Evolutionary conservation across 1,284 basidiomycete genomes (phyloP), one percentile per base, ranked within the genome.

Genomic region (Somion occarium): DNA sequence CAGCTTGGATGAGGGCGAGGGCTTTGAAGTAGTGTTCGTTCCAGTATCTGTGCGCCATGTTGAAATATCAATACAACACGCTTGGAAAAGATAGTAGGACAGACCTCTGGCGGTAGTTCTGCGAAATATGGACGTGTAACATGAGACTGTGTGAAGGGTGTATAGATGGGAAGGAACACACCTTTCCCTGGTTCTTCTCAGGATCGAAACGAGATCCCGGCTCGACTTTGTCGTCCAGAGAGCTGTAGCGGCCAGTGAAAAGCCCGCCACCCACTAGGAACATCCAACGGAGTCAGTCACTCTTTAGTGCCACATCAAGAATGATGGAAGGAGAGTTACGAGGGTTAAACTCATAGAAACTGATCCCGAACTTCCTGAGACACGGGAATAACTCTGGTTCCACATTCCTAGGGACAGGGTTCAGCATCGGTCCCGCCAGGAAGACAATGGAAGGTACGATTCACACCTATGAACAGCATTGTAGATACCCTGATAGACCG

Each of bases 401-500:
- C 38, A 78, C 76, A 24, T 63, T 63, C 27, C 70, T 65, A 49
- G 7, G 30, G 15, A 34, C 30, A 34, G 15, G 30, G 15, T 15
- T 34, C 7, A 34, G 30, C 30, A 34, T 34, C 19, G 11, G 1
- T n/a, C 2, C 37, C n/a, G 5, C 38, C 1, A 53, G 7, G 20
- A 44, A 24, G 44, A 24, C 4, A 13, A 34, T 7, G 30, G 30
- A 34, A 7, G 30, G 30, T 7, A 34, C 7, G 30, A 11, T 1
- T 34, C 54, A 2, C 18, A 56, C 65, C 77, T 62, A 56, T 80
- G 75, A 20, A 82, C 67, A 1, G 75, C 76, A 54, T 79, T 82
- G 61, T 80, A 82, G 50, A 79, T 70, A 3, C 83, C 85, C 63
- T 90, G 85, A 62, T 89, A 89, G 1, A 75, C 82, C 0, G 79